phyloP scores from a whole-genome alignment of 305 asterid genomes.

The Fraxinus greggii region DNA sequence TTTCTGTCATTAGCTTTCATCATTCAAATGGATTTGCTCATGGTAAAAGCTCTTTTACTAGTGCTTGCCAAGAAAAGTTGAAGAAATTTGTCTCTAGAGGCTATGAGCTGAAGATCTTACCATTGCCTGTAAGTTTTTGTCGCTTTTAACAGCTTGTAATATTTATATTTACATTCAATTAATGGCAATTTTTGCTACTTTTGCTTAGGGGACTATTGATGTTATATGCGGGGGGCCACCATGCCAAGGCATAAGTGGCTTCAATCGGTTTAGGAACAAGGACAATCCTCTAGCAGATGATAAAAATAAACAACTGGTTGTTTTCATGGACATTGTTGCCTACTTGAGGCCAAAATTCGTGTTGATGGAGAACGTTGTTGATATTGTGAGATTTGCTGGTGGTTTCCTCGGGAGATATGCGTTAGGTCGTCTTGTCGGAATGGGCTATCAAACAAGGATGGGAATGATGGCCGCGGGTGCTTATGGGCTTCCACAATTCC shows the following conservation, averaged over 20 bases:
- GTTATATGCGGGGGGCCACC: slow-evolving; percentile 96
- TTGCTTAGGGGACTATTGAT: slow-evolving; percentile 66
- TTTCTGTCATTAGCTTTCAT: not conserved
- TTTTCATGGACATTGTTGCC: slow-evolving; percentile 68
- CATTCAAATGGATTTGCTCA: not conserved
- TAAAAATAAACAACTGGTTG: slow-evolving; percentile 63
- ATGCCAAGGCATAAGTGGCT: slow-evolving; percentile 96
- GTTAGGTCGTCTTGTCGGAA: slow-evolving; percentile 54
- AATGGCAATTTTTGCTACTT: not conserved
- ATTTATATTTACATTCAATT: not conserved
- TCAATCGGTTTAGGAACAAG: slow-evolving; percentile 62
- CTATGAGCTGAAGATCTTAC: slow-evolving; percentile 48
- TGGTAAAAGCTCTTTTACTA: slow-evolving; percentile 14
- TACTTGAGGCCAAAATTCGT: slow-evolving; percentile 60
- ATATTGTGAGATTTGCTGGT: slow-evolving; percentile 54
- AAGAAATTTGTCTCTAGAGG: slow-evolving; percentile 59
- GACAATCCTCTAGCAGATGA: slow-evolving; percentile 56
- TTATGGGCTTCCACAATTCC: slow-evolving; percentile 83
- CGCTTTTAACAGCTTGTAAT: not conserved
- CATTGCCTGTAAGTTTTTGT: slow-evolving; percentile 66
- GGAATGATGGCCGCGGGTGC: slow-evolving; percentile 94
- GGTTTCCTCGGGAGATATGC: slow-evolving; percentile 82
- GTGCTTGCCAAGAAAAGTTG: slow-evolving; percentile 61
- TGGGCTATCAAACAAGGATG: slow-evolving; percentile 71
- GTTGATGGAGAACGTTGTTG: slow-evolving; percentile 90